These are phyloP conservation scores for Kuraishia capsulata DNA, from an alignment of 805 yeast species.

Conservation along the genomic window DNA sequence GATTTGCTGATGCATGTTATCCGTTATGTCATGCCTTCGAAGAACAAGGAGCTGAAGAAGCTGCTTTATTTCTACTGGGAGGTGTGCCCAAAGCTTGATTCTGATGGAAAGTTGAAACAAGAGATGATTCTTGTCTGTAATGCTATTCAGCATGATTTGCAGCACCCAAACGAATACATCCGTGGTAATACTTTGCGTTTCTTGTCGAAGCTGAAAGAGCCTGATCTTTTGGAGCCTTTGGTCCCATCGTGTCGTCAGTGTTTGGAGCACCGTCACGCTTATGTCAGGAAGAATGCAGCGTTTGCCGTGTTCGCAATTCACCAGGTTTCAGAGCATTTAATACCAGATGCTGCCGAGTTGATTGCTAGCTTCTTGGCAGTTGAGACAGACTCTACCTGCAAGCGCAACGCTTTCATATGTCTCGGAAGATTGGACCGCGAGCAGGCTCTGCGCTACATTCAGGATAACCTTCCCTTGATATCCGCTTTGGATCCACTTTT, in stretches of 20 bases:
- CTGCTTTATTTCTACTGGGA: conserved; percentile 96
- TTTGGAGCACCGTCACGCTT: conserved; percentile 93
- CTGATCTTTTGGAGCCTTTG: conserved; percentile 89
- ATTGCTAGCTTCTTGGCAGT: conserved; percentile 61
- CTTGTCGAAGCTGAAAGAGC: conserved; percentile 82
- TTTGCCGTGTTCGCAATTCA: conserved; percentile 81
- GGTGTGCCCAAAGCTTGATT: conserved; percentile 85
- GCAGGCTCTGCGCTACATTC: conserved; percentile 74
- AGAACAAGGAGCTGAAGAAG: conserved; percentile 83
- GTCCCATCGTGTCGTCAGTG: conserved; percentile 89
- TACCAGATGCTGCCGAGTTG: conserved; percentile 93
- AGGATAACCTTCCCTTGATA: conserved; percentile 52
- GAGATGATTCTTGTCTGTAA: conserved; percentile 98
- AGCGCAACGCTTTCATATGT: conserved; percentile 90
- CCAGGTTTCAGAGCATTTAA: conserved; percentile 73
- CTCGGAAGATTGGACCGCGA: conserved; percentile 77
- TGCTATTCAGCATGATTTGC: conserved; percentile 94
- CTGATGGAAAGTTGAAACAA: conserved; percentile 86
- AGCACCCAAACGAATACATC: conserved; percentile 95
- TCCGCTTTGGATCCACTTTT: conserved; percentile 69
- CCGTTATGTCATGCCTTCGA: conserved; percentile 95
- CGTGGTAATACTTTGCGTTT: conserved; percentile 94
- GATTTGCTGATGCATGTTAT: conserved; percentile 93
- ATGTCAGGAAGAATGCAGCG: conserved; percentile 94
- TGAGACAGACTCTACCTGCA: conserved; percentile 90